Evolutionary conservation across 371 early-diverging fungal genomes (phyloP), one percentile per base, ranked within the genome.

Genomic region (Globomyces sp.): DNA sequence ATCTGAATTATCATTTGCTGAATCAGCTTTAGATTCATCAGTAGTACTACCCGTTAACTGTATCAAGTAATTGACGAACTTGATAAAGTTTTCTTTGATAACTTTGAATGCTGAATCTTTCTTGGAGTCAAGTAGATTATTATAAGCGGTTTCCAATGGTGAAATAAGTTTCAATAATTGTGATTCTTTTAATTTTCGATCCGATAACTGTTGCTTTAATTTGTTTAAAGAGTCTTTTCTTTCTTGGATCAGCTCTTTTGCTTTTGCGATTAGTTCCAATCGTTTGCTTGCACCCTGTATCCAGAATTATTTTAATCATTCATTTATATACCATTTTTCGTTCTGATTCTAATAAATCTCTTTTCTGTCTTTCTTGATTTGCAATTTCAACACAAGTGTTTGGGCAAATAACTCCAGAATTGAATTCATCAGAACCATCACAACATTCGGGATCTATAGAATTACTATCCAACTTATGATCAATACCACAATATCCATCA

Each of bases 371-470:
- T 10, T 57, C 34, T 13, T 24, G 11, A 6, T 57, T 10, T 5
- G 34, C 39, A 8, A 58, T 1, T 5, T 8, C 47, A 5, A 5
- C 73, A 67, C 98, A 97, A 3, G 68, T 71, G 73, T 95, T 82
- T 11, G 88, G 87, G 66, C 98, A 97, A 3, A 61, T 39, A 0
- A 80, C 76, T 6, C 2, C 11, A 0, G 83, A 81, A 34, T 75
- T 74, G 63, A 80, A 85, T 73, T 97, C 98, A 68, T 97, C 96
- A 0, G 89, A 83, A 1, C 98, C 98, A 71, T 96, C 96, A 69
- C 98, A 97, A 74, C 98, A 97, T 53, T 91, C 91, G 11, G 86
- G 84, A 68, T 96, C 94, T 85, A 57, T 47, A 44, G 1, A 3
- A 55, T 13, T 40, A 39, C 24, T 24, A 24, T 24, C 24, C 24